Base-by-base conservation (phyloP, 768 basidiomycete species). In the Amanita fuliginea region DNA sequence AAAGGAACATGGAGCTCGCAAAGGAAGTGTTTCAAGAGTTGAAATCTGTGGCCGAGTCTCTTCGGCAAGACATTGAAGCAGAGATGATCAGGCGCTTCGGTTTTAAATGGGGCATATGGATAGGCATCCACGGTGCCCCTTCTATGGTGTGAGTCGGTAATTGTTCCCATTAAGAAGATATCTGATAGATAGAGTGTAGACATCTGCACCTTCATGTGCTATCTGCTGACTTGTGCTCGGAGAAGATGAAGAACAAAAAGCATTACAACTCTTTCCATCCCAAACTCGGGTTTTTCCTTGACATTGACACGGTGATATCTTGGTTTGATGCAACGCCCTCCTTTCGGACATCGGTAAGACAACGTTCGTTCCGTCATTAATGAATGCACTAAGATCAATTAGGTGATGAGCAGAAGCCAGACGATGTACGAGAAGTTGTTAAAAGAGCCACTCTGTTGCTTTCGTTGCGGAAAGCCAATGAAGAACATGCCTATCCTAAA, bases 261-360 rank as follows among this genome's bases (percentile, higher is more conserved):
- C 93, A 96, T 56, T 87, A 90, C 65, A 93, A 94, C 58, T 86
- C 88, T 4, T 96, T 94, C 66, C 83, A 86, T 57, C 92, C 92
- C 0, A 77, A 78, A 42, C 70, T 77, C 16, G 90, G 87, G 1
- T 95, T 90, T 66, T 94, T 95, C 65, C 59, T 94, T 2, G 76
- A 81, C 53, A 65, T 93, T 14, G 72, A 80, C 45, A 80, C 89
- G 8, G 83, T 95, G n/a, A 66, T 87, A 39, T 72, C 75, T 2
- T 92, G 90, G 90, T 83, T 88, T 52, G 85, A 85, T 24, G 76
- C 77, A 11, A 77, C 74, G 14, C 68, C 74, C 1, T 73, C 75
- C 0, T 81, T 72, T 58, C 82, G 70, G 57, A 58, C 64, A 14
- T 64, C 63, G 33, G 81, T 83, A 55, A 49, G 76, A 67, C 10